phyloP scores from a whole-genome alignment of 345 rosid species.

The Corymbia maculata region DNA sequence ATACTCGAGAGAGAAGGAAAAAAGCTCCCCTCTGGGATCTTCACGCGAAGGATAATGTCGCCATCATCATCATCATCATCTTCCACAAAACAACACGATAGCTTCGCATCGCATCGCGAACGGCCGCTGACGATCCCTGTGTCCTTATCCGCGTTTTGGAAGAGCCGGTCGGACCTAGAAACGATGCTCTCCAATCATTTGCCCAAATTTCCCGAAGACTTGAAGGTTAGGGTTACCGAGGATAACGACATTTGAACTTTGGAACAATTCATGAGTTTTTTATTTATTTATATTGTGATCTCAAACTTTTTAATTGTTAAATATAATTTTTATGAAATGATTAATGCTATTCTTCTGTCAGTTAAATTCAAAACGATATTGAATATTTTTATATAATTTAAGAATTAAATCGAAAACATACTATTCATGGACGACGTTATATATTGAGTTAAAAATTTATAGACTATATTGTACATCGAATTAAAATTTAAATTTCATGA shows the following conservation, averaged over 20 bases:
- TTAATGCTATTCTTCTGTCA: neutral
- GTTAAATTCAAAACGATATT: neutral
- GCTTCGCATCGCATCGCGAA: neutral
- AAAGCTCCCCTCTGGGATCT: neutral
- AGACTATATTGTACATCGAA: too few species aligned
- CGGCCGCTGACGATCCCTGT: neutral
- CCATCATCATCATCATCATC: neutral
- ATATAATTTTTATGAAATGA: too few species aligned
- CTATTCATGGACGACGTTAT: too few species aligned
- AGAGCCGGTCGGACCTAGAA: neutral
- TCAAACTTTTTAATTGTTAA: neutral
- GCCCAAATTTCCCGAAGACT: neutral
- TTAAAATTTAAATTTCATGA: fast-evolving
- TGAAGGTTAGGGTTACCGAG: neutral
- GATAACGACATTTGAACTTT: too few species aligned
- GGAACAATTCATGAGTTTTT: too few species aligned
- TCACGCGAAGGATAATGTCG: neutral
- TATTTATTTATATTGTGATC: neutral
- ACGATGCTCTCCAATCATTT: neutral
- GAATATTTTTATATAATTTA: neutral
- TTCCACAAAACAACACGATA: neutral
- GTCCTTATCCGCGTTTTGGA: neutral
- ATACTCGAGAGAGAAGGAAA: neutral
- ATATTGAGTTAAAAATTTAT: too few species aligned
- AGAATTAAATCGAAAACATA: neutral